A percentile compares a stretch with the other conserved stretches of the same genome.
phyloP scores from a whole-genome alignment of 305 asterid genomes.

The Salvia sclarea region DNA sequence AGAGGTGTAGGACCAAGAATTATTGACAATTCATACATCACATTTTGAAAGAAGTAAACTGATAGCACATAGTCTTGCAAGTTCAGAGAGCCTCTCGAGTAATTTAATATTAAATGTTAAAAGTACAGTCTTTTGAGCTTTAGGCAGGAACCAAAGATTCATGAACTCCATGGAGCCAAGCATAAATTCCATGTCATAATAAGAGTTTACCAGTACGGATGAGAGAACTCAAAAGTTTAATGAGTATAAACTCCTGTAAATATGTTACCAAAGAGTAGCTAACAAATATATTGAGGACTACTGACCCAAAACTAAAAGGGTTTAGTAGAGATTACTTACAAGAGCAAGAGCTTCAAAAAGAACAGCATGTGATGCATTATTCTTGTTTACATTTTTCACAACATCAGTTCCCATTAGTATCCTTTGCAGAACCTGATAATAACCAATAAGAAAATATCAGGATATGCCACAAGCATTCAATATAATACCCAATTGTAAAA shows the following conservation, averaged over 20 bases:
- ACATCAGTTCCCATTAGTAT: constrained; percentile 98
- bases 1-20: constrained; percentile 29
- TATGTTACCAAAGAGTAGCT: constrained; percentile 10
- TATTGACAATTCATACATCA: not conserved
- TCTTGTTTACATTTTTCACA: constrained; percentile 99
- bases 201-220: constrained; percentile 12
- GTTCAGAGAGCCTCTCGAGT: not conserved
- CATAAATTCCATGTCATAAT: constrained; percentile 3
- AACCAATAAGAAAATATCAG: constrained; percentile 25
- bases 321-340: constrained; percentile 55
- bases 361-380: constrained; percentile 99
- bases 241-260: constrained; percentile 10
- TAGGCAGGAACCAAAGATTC: constrained; percentile 5
- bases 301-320: constrained; percentile 10
- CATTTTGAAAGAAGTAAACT: not conserved
- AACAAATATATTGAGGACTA: not conserved
- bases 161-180: not conserved
- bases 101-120: not conserved
- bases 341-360: constrained; percentile 99
- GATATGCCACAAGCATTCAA: constrained; percentile 21
- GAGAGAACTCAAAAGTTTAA: constrained; percentile 1
- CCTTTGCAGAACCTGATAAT: constrained; percentile 84
- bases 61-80: not conserved
- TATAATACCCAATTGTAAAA: not conserved
- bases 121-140: constrained; percentile 14